Base-by-base conservation (phyloP, 345 rosid species). In the Chamaenerion angustifolium region DNA sequence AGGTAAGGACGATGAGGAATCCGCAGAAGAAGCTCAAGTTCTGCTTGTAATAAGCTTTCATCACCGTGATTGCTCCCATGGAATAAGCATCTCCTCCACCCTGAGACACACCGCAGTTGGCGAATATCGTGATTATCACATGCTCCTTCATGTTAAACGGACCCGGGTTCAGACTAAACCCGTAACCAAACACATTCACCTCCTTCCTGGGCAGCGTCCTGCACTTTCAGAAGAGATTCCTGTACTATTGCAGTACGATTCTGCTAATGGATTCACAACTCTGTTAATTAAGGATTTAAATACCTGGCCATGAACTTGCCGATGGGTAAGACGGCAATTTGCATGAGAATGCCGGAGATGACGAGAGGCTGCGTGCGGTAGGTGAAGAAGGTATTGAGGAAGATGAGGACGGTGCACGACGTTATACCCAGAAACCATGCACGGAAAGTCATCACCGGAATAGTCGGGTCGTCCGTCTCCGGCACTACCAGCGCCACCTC, bases 11-110 rank as follows among this genome's bases (percentile, higher is more conserved):
- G n/a, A 93, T 74, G 58, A 93, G 75, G 40, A 93, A 71, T 11
- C 56, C 94, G 14, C 94, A 93, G 41, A 84, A 51, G 50, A 93
- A 93, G 64, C 42, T 74, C 61, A 93, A 69, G 51, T 69, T 76
- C 64, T 88, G 99, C 61, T 80, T 88, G 35, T 93, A 93, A 53
- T 84, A 93, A 61, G 86, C 88, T 71, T 82, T 93, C 99, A 93
- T 93, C 44, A 93, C 95, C 10, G 95, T 84, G 40, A 93, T 85
- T 43, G 99, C 99, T 12, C 99, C 99, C 31, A 82, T 93, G 15
- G 99, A 93, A 70, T 87, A 88, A 15, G 99, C 99, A 43, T 93
- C 99, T 37, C 99, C 99, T 1, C 99, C 96, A 23, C 99, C 99
- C 10, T 1, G 17, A 16, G 96, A 65, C 7, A 93, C 96, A 4